A percentile compares a stretch with the other conserved stretches of the same genome.
Evolutionary conservation across 805 yeast genomes (phyloP).

Genomic region (Cyberlindnera mississippiensis): DNA sequence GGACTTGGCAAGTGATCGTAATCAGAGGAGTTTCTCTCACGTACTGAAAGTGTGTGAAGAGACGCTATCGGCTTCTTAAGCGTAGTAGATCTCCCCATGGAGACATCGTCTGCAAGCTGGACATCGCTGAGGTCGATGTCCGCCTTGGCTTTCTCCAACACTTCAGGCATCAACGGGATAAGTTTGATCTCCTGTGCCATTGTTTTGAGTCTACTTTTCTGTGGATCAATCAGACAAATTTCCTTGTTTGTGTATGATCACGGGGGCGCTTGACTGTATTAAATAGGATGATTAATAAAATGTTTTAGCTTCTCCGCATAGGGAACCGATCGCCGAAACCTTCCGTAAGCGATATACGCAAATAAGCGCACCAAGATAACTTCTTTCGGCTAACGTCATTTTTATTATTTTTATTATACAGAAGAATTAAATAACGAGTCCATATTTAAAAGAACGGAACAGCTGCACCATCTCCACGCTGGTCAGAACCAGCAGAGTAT

Average conservation of each 20-base stretch:
- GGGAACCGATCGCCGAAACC: too few relatives aligned
- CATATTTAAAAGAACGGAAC: slow-evolving; percentile 29
- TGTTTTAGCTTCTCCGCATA: too few relatives aligned
- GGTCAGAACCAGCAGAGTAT: slow-evolving; percentile 71
- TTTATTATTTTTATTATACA: too few relatives aligned
- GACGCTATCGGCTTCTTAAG: slow-evolving; percentile 1
- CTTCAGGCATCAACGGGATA: background rate
- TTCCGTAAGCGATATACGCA: too few relatives aligned
- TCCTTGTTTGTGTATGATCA: too few relatives aligned
- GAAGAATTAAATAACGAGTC: too few relatives aligned
- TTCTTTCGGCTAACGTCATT: too few relatives aligned
- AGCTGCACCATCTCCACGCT: slow-evolving; percentile 84
- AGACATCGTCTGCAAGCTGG: background rate
- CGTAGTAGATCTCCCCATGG: slow-evolving; percentile 1
- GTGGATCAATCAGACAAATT: too few relatives aligned
- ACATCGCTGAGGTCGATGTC: slow-evolving; percentile 1
- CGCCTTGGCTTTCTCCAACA: background rate
- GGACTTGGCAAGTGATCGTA: background rate
- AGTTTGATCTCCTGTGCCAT: slow-evolving; percentile 5
- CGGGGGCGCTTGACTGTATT: too few relatives aligned
- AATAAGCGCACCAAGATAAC: too few relatives aligned
- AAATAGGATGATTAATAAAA: too few relatives aligned
- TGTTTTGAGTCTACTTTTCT: too few relatives aligned
- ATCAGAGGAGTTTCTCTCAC: background rate
- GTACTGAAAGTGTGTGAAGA: background rate